Evolutionary conservation across 108 stramenopile genomes (phyloP).

Genomic region (Seminavis robusta): DNA sequence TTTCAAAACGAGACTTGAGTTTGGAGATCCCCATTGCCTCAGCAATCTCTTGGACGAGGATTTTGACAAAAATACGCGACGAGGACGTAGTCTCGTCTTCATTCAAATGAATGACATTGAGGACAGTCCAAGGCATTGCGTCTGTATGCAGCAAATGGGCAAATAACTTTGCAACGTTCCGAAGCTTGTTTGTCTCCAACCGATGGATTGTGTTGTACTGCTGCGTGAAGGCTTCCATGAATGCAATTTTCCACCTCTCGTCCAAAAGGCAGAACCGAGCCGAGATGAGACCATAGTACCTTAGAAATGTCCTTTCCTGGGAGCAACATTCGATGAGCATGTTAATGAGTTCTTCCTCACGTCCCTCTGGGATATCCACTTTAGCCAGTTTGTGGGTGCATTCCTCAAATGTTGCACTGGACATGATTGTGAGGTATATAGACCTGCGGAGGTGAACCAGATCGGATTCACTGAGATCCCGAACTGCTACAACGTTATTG

Average conservation of each 20-base stretch:
- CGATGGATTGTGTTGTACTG: constrained; percentile 95
- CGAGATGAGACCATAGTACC: constrained; percentile 94
- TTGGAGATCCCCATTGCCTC: constrained; percentile 92
- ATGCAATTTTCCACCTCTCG: constrained; percentile 87
- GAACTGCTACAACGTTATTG: constrained; percentile 47
- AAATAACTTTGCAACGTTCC: constrained; percentile 98
- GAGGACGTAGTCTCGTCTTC: constrained; percentile 98
- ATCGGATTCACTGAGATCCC: constrained; percentile 88
- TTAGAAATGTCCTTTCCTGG: constrained; percentile 94
- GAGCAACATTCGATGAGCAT: constrained; percentile 99
- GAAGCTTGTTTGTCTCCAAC: constrained; percentile 97
- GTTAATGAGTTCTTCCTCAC: constrained; percentile 84
- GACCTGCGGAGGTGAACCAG: constrained; percentile 95
- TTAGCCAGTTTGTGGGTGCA: constrained; percentile 97
- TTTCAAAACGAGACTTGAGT: constrained; percentile 85
- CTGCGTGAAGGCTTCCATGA: constrained; percentile 75
- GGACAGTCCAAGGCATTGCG: constrained; percentile 94
- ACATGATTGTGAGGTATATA: constrained; percentile 99
- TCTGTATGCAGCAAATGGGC: constrained; percentile 97
- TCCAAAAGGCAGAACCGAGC: constrained; percentile 92
- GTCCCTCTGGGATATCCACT: constrained; percentile 89
- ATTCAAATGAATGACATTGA: constrained; percentile 87
- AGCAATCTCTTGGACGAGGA: constrained; percentile 94
- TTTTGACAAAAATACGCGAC: constrained; percentile 97
- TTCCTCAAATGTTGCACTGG: constrained; percentile 97